Base-by-base conservation (phyloP, 768 basidiomycete species). In the Mycena albidolilacea region DNA sequence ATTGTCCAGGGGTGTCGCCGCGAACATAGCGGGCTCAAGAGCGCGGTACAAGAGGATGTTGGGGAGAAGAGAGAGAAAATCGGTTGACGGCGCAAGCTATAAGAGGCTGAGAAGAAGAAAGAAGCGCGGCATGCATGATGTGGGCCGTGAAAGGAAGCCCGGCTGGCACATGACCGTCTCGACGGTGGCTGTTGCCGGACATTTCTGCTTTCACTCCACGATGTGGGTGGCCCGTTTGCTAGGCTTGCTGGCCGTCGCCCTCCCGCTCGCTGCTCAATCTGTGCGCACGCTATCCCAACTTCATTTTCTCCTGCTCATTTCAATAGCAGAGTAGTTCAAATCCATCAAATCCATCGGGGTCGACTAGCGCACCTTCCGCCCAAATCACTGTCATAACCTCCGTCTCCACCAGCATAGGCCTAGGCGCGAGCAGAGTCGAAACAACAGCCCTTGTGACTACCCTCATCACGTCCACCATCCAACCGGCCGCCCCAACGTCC, bases 381-480 rank as follows among this genome's bases (percentile, higher is more conserved):
- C 71, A 72, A 43, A 48, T 82, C 73, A 83, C 82, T 62, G 84
- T 82, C 64, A 78, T 84, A 79, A 81, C 87, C 19, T 82, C 82
- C 11, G 46, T 87, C 57, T 77, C 85, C 48, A 84, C 85, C 19
- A 78, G 78, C 41, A 75, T 83, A 35, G 83, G 81, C 8, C 67
- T 86, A 12, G 85, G 78, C 3, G 76, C 87, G 69, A 79, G 88
- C 78, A 84, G 85, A 58, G 82, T 82, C 74, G 67, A 77, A 21
- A 86, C 81, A 67, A 87, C 88, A 43, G 75, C 82, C 69, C 83
- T 85, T 1, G 76, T 81, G 37, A 81, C 89, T 30, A 75, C 83
- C 48, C 82, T 89, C 69, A 77, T 89, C 74, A 87, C 91, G 17
- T 81, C 88, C 48, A 87, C 88, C 23, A 66, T 75, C 23, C 21